Evolutionary conservation across 2,329 filamentous ascomycete species (phyloP).

Genomic region (Aspergillus floridensis): DNA sequence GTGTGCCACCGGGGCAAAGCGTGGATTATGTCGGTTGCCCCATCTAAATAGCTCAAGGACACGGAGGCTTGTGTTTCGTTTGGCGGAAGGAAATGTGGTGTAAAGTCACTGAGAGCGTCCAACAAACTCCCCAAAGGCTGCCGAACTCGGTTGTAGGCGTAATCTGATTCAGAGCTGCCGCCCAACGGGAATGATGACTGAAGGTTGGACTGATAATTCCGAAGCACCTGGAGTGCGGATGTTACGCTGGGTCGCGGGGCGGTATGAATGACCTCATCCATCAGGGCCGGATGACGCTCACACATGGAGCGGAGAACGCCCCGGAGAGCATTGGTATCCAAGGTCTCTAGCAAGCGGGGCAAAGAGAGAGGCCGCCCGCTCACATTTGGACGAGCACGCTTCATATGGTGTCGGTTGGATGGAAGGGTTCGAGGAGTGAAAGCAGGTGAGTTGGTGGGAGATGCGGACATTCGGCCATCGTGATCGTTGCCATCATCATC

Average conservation of each 20-base stretch:
- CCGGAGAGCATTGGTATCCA: conserved; percentile 80
- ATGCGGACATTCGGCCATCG: conserved; percentile 87
- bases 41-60: conserved; percentile 84
- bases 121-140: conserved; percentile 76
- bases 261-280: conserved; percentile 75
- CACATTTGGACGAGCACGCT: conserved; percentile 66
- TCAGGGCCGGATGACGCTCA: conserved; percentile 81
- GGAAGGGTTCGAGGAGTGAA: conserved; percentile 66
- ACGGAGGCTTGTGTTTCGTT: conserved; percentile 79
- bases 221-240: conserved; percentile 75
- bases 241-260: conserved; percentile 84
- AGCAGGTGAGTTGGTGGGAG: conserved; percentile 77
- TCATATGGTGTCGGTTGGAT: conserved; percentile 62
- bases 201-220: conserved; percentile 75
- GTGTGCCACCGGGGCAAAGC: conserved; percentile 87
- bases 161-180: conserved; percentile 81
- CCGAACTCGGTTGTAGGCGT: conserved; percentile 89
- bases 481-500: conserved; percentile 63
- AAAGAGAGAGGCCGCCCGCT: conserved; percentile 64
- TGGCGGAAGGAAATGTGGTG: conserved; percentile 90
- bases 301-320: conserved; percentile 87
- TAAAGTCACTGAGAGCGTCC: conserved; percentile 90
- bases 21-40: conserved; percentile 86
- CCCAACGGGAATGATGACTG: conserved; percentile 80
- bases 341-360: conserved; percentile 84